Evolutionary conservation across 257 asterid species (phyloP), one percentile per base, ranked within the genome.

Genomic region (Cynanchum wilfordii): DNA sequence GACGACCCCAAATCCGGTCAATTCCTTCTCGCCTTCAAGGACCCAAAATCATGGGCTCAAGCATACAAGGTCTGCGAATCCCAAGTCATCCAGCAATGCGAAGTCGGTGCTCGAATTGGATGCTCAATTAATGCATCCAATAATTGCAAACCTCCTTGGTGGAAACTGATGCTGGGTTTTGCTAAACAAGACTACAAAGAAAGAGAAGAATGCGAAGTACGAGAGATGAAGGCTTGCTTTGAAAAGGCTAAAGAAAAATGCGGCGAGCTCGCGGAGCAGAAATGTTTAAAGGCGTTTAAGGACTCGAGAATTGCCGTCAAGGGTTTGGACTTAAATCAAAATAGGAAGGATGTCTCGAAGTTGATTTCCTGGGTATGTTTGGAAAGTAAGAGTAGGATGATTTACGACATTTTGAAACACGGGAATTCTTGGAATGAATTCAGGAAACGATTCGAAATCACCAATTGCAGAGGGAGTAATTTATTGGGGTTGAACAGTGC

Each of bases 51-150:
- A 50, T 91, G 96, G 97, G 88, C 88, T 64, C 72, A 80, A 33
- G 93, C 97, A 0, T 88, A 87, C 85, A 69, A 68, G 10, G 60
- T 81, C 68, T 86, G 90, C 80, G 77, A 82, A 49, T 47, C 87
- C 73, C 91, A 84, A 72, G 83, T 89, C 75, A 69, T 63, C 71
- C 77, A 86, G 54, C 97, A 91, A 52, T 94, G 99, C 84, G 87
- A 89, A 81, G 71, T 89, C 5, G 99, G 93, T 15, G 83, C 94
- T 30, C 87, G 99, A 75, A 77, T 91, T 55, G 97, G 97, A 29
- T 94, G 97, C 88, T 91, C 99, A 72, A 84, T 91, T 29, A 68
- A 96, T 11, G 97, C 99, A 15, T 91, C 98, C 10, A 79, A 72
- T 77, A 89, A 86, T 79, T 94, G 98, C 84, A 85, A 81, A 76